phyloP scores from a whole-genome alignment of 345 rosid genomes.

The Rhizophora apiculata region DNA sequence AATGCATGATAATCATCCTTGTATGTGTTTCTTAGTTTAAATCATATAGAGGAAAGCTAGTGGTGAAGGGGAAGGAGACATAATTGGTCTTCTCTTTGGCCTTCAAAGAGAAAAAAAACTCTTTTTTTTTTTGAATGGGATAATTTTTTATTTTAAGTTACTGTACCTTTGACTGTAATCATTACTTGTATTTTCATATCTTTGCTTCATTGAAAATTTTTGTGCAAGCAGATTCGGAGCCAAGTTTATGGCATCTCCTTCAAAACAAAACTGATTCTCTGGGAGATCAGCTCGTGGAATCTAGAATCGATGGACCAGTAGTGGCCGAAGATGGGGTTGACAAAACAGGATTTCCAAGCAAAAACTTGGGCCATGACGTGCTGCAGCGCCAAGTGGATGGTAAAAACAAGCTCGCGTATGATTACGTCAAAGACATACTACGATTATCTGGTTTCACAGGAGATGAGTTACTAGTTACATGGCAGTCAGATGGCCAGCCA shows the following conservation, averaged over 20 bases:
- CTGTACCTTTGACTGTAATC: background rate
- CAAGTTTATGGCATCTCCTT: background rate
- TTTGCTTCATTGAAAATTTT: background rate
- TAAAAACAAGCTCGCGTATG: constrained; percentile 46
- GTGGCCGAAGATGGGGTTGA: constrained; percentile 2
- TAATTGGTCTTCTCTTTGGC: no score
- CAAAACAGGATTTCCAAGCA: constrained; percentile 11
- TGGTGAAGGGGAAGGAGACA: background rate
- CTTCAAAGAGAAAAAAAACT: no score
- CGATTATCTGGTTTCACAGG: constrained; percentile 64
- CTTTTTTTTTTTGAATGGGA: no score
- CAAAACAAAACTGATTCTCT: background rate
- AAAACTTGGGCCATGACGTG: constrained; percentile 5
- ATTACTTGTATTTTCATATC: background rate
- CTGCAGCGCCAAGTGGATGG: constrained; percentile 32
- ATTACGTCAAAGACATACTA: constrained; percentile 66
- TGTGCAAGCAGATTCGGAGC: background rate
- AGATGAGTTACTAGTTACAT: constrained; percentile 46
- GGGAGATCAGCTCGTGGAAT: background rate
- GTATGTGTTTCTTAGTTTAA: background rate
- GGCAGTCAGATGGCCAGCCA: constrained; percentile 70
- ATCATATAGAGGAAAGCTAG: background rate
- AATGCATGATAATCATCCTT: background rate
- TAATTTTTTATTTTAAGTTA: no score
- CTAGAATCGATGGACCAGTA: constrained; percentile 3